A percentile compares a stretch with the other conserved stretches of the same genome.
phyloP scores from a whole-genome alignment of 2,329 filamentous ascomycete species.

The Fusarium odoratissimum region DNA sequence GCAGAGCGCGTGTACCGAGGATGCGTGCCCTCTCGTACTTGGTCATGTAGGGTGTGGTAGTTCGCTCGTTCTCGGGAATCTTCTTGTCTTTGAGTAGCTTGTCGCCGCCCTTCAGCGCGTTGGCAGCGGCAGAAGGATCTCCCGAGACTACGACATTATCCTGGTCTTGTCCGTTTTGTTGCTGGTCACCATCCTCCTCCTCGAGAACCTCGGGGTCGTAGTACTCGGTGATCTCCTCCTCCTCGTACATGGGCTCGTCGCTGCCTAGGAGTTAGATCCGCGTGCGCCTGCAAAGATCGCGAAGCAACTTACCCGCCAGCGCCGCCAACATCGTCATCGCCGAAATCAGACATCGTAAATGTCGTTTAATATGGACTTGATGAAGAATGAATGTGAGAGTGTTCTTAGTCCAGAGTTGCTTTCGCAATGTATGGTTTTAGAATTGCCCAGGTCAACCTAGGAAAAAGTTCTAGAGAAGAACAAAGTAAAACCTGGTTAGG shows the following conservation, averaged over 20 bases:
- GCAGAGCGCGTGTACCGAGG: constrained; percentile 89
- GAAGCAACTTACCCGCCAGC: constrained; percentile 64
- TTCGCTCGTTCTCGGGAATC: constrained; percentile 87
- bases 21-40: constrained; percentile 98
- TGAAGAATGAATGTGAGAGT: not conserved
- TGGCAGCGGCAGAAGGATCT: constrained; percentile 70
- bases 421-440: constrained; percentile 39
- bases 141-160: constrained; percentile 71
- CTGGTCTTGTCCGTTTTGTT: constrained; percentile 65
- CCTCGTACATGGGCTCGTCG: constrained; percentile 78
- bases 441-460: constrained; percentile 38
- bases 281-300: constrained; percentile 5
- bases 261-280: constrained; percentile 55
- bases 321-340: constrained; percentile 71
- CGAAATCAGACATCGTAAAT: constrained; percentile 77
- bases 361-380: constrained; percentile 1
- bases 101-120: constrained; percentile 63
- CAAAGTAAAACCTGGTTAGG: constrained; percentile 43
- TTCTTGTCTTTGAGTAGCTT: constrained; percentile 81
- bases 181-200: constrained; percentile 63
- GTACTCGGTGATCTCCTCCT: constrained; percentile 72
- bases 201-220: constrained; percentile 67
- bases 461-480: constrained; percentile 46
- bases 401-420: constrained; percentile 2
- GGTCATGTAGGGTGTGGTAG: constrained; percentile 98